Percentiles rank a stretch among this genome's conserved stretches.
Evolutionary conservation across 306 rosid species (phyloP).

Genomic region (Oemleria cerasiformis): DNA sequence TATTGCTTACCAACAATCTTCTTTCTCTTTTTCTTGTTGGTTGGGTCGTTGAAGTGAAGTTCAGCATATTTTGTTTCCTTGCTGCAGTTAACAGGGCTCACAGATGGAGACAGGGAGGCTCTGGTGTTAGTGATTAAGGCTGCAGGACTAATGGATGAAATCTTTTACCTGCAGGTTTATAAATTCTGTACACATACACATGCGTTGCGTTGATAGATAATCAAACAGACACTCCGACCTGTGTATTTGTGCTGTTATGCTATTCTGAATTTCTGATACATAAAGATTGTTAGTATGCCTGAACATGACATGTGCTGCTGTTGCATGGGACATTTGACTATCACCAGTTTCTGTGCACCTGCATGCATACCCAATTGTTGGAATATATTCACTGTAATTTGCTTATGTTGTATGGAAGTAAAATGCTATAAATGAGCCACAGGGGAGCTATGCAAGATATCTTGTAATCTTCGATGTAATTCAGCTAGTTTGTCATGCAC

Average conservation of each 20-base stretch:
- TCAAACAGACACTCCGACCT: constrained; percentile 1
- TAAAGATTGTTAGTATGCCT: not conserved
- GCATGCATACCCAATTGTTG: not conserved
- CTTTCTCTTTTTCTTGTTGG: not conserved
- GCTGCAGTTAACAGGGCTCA: constrained; percentile 68
- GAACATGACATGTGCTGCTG: not conserved
- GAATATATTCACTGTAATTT: not conserved
- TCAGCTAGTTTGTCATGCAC: not conserved
- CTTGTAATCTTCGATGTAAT: not conserved
- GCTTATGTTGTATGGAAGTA: not conserved
- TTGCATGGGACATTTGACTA: not conserved
- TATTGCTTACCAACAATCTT: not conserved
- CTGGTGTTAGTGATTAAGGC: constrained; percentile 63
- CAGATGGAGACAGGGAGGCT: constrained; percentile 71
- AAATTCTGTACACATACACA: constrained; percentile 6
- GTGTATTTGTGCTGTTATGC: constrained; percentile 5
- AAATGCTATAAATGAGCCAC: not conserved
- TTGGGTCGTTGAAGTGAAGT: constrained; percentile 8
- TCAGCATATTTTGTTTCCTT: constrained; percentile 1
- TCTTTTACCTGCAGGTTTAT: constrained; percentile 73
- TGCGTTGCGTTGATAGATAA: constrained; percentile 2
- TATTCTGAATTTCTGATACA: not conserved
- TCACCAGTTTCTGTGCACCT: not conserved
- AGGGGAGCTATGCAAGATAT: not conserved
- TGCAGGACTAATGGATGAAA: constrained; percentile 77